Percentiles rank a stretch among this genome's conserved stretches.
Conservation (phyloP, 306 rosid species). For the Mimosa bimucronata region DNA sequence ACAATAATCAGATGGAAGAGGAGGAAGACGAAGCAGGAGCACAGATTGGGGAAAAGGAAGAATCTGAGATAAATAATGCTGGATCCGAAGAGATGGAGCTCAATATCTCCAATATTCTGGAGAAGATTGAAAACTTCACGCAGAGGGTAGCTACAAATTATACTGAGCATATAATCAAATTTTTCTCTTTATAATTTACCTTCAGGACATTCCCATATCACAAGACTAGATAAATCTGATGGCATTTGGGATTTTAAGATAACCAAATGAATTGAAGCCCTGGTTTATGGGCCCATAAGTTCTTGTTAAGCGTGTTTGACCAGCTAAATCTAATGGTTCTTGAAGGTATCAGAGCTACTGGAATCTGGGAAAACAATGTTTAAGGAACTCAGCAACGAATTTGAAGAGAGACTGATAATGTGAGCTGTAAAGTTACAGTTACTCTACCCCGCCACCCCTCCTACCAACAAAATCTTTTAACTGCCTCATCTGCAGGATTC, state of each 20-base stretch:
- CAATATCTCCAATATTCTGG: constrained; percentile 57
- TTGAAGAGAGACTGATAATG: constrained; percentile 78
- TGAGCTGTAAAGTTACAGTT: constrained; percentile 40
- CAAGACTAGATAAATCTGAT: neutral
- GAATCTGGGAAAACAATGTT: constrained; percentile 73
- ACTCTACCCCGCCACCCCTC: neutral
- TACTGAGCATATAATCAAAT: constrained; percentile 22
- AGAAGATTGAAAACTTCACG: constrained; percentile 74
- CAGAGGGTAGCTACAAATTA: constrained; percentile 60
- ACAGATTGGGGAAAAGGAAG: constrained; percentile 51
- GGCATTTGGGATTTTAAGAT: neutral
- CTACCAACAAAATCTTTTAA: neutral
- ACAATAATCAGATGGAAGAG: constrained; percentile 44
- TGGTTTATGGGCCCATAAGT: neutral
- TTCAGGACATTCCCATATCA: neutral
- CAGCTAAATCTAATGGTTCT: constrained; percentile 3
- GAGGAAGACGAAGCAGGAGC: constrained; percentile 50
- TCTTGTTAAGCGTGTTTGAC: neutral
- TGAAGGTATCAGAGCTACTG: constrained; percentile 78
- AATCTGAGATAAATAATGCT: constrained; percentile 38
- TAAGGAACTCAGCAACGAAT: constrained; percentile 65
- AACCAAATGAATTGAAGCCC: neutral
- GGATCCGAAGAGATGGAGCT: constrained; percentile 82
- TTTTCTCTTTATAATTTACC: neutral
- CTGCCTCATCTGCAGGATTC: constrained; percentile 54